Evolutionary conservation across 2,329 filamentous ascomycete species (phyloP).

Genomic region (Fonsecaea erecta): DNA sequence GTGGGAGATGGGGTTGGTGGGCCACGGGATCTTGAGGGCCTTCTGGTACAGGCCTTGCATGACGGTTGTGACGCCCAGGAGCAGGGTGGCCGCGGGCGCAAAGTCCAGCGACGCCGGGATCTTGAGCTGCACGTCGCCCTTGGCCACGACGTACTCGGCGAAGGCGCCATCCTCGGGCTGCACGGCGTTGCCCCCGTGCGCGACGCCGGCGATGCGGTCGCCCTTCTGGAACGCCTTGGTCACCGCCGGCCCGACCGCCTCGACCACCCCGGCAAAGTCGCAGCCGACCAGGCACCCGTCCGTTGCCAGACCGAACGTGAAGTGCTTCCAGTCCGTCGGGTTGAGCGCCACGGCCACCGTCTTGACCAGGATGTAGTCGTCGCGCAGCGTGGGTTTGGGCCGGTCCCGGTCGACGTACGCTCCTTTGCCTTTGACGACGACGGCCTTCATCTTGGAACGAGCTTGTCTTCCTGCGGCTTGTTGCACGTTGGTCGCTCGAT

Average conservation of each 20-base stretch:
- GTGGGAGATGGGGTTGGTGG: slow-evolving; percentile 31
- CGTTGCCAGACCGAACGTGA: slow-evolving; percentile 40
- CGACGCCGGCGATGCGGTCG: slow-evolving; percentile 46
- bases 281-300: slow-evolving; percentile 48
- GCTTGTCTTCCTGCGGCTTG: no score
- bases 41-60: slow-evolving; percentile 33
- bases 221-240: slow-evolving; percentile 40
- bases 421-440: slow-evolving; percentile 28
- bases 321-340: slow-evolving; percentile 62
- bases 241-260: slow-evolving; percentile 34
- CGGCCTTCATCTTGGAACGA: slow-evolving; percentile 30
- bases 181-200: slow-evolving; percentile 42
- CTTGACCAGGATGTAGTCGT: slow-evolving; percentile 52
- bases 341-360: slow-evolving; percentile 44
- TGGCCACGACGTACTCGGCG: slow-evolving; percentile 43
- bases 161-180: slow-evolving; percentile 44
- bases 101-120: slow-evolving; percentile 42
- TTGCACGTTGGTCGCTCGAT: no score
- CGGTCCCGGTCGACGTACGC: slow-evolving; percentile 41
- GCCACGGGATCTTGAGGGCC: slow-evolving; percentile 36
- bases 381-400: slow-evolving; percentile 30
- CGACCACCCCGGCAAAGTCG: slow-evolving; percentile 44
- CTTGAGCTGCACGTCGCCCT: slow-evolving; percentile 41
- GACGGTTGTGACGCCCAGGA: slow-evolving; percentile 39
- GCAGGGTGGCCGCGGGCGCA: slow-evolving; percentile 42